phyloP scores from a whole-genome alignment of 768 basidiomycete species.

The Hygrocybe punicea region DNA sequence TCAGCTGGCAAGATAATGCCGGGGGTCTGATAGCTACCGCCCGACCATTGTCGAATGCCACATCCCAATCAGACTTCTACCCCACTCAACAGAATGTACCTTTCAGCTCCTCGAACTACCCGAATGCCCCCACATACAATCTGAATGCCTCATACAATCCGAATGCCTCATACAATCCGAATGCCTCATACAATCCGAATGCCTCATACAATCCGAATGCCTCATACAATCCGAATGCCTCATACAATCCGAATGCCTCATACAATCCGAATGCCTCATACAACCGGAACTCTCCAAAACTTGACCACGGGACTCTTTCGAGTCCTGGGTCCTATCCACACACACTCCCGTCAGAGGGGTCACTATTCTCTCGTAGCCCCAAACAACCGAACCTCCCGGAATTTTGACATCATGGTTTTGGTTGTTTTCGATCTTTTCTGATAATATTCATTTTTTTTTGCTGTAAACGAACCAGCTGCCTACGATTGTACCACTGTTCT shows the following conservation, averaged over 20 bases:
- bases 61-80: not conserved
- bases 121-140: too few species aligned
- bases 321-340: not conserved
- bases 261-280: too few species aligned
- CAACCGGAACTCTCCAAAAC: not conserved
- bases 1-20: not conserved
- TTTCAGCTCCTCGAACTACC: too few species aligned
- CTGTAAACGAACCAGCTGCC: too few species aligned
- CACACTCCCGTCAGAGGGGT: not conserved
- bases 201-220: not conserved
- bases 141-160: too few species aligned
- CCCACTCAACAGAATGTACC: not conserved
- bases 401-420: not conserved
- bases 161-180: not conserved
- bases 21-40: not conserved
- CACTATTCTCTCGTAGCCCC: not conserved
- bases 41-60: not conserved
- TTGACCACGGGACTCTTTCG: not conserved
- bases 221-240: too few species aligned
- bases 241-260: too few species aligned
- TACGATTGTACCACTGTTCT: too few species aligned
- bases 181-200: not conserved
- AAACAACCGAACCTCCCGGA: not conserved
- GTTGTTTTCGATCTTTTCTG: too few species aligned
- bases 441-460: too few species aligned